Evolutionary conservation across 2,329 filamentous ascomycete species (phyloP), one percentile per base, ranked within the genome.

Genomic region (Fusarium sp.): DNA sequence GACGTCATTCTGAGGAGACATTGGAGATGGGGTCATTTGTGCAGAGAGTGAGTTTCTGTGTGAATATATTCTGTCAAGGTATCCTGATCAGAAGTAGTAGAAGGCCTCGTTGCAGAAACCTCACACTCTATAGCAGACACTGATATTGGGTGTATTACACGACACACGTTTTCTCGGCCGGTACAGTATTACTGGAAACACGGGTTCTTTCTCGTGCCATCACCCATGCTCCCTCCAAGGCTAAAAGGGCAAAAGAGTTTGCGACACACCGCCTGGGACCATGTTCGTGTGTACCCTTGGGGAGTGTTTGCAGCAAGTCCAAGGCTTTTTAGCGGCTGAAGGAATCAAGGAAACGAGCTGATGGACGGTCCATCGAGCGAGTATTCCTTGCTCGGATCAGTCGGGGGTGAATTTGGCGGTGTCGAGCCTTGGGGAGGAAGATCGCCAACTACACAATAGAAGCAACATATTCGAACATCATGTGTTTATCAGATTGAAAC

Each of bases 251-350:
- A 62, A 58, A 39, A 62, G 56, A 56, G 63, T 60, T 63, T 67
- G 67, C 58, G 62, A 59, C 63, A 74, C 68, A 73, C 71, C 68
- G 71, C 71, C 62, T 57, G 67, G 64, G 58, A 54, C 46, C 62
- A 62, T 70, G 55, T 56, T 68, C 45, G 37, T 70, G 52, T 66
- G 65, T 62, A 71, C 52, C 35, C 56, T 46, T 59, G 70, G 68
- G 68, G 70, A 72, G 70, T 73, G 66, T 59, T 73, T 72, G 63
- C 68, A 71, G 53, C 71, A 65, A 62, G 61, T 35, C 46, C 30
- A 35, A 52, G 46, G 52, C 61, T 32, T 56, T 64, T 43, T 69
- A 70, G 66, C 53, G 66, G 62, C 67, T 67, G 58, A 67, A 49
- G 51, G 66, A 67, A 67, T 51, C 63, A 67, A 58, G 56, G 64